Base-by-base conservation (phyloP, 345 rosid genomes). In the Aquilaria malaccensis region DNA sequence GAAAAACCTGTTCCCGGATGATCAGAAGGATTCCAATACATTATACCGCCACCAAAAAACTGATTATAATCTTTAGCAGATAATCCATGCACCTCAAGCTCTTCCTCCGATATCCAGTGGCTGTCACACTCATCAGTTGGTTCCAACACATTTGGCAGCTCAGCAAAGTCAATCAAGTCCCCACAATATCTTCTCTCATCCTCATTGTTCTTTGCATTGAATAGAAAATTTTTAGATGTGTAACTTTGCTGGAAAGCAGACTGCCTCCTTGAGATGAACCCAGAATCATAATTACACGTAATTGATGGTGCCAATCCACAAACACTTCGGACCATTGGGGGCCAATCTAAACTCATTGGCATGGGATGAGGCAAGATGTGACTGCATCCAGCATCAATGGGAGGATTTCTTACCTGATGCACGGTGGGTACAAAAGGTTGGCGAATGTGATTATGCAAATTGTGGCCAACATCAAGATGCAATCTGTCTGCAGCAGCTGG, bases 1-100 rank as follows among this genome's bases (percentile, higher is more conserved):
- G 98, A 93, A 73, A 85, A 93, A 68, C 94, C 89, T 31, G 88
- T 70, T 60, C 89, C 96, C 22, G 82, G 83, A 73, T 78, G 79
- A 71, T 93, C 98, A 50, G 96, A 87, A 76, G 97, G 83, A 78
- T 93, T 77, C 98, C 98, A 93, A 69, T 93, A 93, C 98, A 93
- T 93, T 55, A 87, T 89, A 76, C 98, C 97, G 30, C 97, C 98
- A 71, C 98, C 98, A 66, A 93, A 93, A 64, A 85, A 83, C 57
- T 93, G 91, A 76, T 81, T 93, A 74, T 89, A 93, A 78, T 93
- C 98, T 66, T 82, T 77, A 60, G 91, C 97, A 63, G 98, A 74
- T 67, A 92, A 84, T 22, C 81, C 77, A 67, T 80, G 97, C 68
- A 87, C 78, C 81, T 93, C 98, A 66, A 80, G 61, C 67, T 93